Conservation (phyloP, 2,329 filamentous ascomycete species). For the Periconia macrospinosa region DNA sequence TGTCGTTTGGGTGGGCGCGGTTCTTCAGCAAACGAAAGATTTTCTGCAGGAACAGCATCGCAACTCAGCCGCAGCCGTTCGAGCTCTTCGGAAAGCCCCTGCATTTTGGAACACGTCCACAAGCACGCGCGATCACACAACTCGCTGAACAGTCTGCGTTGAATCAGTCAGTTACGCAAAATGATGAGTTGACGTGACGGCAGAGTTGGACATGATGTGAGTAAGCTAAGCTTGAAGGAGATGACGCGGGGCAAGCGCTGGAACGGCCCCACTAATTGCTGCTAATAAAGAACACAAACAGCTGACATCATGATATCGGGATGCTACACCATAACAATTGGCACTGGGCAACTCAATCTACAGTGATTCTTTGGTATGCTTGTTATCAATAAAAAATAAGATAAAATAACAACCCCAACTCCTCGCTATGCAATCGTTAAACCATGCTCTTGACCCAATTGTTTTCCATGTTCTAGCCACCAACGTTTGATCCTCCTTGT, state of each 20-base stretch:
- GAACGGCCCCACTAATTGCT: conserved; percentile 1
- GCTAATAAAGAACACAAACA: background rate
- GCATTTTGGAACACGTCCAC: conserved; percentile 25
- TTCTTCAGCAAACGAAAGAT: conserved; percentile 59
- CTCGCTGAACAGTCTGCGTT: background rate
- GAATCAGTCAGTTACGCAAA: background rate
- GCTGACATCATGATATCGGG: background rate
- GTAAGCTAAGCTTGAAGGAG: background rate
- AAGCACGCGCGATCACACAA: background rate
- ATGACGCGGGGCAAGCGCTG: conserved; percentile 1
- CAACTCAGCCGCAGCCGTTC: conserved; percentile 53
- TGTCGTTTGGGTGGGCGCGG: conserved; percentile 55
- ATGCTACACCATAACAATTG: background rate
- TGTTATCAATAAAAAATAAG: background rate
- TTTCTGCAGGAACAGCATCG: conserved; percentile 16
- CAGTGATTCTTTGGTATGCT: too few relatives aligned
- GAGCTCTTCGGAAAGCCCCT: conserved; percentile 53
- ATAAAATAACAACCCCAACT: conserved; percentile 12
- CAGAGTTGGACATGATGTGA: background rate
- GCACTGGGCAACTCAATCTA: too few relatives aligned
- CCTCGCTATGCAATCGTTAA: conserved; percentile 11
- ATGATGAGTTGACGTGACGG: conserved; percentile 1
- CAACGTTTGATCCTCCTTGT: background rate
- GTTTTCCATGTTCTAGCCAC: background rate
- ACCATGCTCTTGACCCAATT: background rate